These are phyloP conservation scores for Globisporangium nagaii DNA, from an alignment of 352 stramenopile genomes.

Conservation along the genomic window DNA sequence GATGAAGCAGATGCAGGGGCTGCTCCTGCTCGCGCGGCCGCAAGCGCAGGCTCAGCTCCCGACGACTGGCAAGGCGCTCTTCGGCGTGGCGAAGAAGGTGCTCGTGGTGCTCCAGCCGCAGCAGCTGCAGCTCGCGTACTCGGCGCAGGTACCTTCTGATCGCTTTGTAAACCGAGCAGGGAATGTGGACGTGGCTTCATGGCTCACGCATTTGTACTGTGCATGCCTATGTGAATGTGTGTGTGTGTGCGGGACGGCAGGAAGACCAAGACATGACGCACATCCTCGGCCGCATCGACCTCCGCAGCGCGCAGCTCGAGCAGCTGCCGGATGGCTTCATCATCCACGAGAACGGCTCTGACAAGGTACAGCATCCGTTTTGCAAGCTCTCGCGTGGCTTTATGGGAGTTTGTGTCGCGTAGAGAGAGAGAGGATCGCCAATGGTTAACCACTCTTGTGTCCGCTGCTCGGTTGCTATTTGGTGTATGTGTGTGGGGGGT, in stretches of 20 bases:
- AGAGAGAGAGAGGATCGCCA: background rate
- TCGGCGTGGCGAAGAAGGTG: slow-evolving; percentile 25
- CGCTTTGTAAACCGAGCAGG: background rate
- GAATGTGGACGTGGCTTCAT: background rate
- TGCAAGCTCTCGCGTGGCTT: background rate
- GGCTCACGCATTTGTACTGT: no score
- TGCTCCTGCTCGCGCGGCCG: slow-evolving; percentile 54
- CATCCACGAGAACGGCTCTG: slow-evolving; percentile 46
- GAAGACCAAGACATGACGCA: slow-evolving; percentile 70
- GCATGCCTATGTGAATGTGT: background rate
- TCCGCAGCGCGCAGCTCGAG: slow-evolving; percentile 60
- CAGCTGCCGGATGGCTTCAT: slow-evolving; percentile 68
- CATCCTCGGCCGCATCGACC: slow-evolving; percentile 51
- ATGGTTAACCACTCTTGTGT: background rate
- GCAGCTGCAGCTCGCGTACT: slow-evolving; percentile 62
- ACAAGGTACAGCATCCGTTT: slow-evolving; percentile 31
- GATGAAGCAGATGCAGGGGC: slow-evolving; percentile 80
- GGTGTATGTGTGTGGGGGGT: no score
- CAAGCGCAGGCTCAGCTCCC: slow-evolving; percentile 2
- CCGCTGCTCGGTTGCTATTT: background rate
- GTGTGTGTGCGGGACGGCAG: slow-evolving; percentile 5
- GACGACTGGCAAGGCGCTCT: slow-evolving; percentile 4
- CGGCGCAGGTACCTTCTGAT: slow-evolving; percentile 28
- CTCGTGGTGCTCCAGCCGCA: slow-evolving; percentile 67
- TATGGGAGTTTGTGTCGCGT: background rate